Percentiles rank a stretch among this genome's conserved stretches.
Evolutionary conservation across 2,329 filamentous ascomycete genomes (phyloP).

Genomic region (Neurospora crassa): DNA sequence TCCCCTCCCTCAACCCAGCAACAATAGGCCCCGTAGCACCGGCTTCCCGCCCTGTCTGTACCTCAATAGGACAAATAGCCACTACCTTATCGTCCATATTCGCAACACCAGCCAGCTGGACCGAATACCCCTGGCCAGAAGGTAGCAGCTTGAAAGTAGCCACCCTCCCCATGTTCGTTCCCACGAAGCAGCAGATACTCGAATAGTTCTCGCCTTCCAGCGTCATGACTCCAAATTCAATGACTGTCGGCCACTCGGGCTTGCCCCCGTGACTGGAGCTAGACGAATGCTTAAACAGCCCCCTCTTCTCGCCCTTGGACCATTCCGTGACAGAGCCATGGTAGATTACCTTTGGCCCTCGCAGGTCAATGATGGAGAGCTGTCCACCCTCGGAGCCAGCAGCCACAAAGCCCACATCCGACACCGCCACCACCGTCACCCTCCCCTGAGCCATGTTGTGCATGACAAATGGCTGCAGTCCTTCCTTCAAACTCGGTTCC

Average conservation of each 20-base stretch:
- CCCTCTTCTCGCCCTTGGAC: constrained; percentile 63
- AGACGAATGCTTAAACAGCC: constrained; percentile 55
- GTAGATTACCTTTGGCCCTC: constrained; percentile 78
- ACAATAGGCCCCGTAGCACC: constrained; percentile 66
- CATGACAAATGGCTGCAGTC: constrained; percentile 60
- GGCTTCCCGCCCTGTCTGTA: constrained; percentile 67
- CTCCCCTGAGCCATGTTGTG: constrained; percentile 77
- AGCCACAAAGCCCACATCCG: constrained; percentile 88
- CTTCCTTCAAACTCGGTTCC: constrained; percentile 63
- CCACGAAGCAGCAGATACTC: constrained; percentile 85
- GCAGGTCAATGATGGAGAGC: constrained; percentile 74
- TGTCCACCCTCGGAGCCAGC: constrained; percentile 77
- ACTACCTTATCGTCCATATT: constrained; percentile 62
- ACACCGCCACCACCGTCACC: constrained; percentile 70
- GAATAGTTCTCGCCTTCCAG: constrained; percentile 92
- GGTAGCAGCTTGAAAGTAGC: constrained; percentile 88
- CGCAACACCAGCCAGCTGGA: constrained; percentile 59
- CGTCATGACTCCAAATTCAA: constrained; percentile 91
- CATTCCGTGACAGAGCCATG: constrained; percentile 65
- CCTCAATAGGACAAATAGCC: constrained; percentile 68
- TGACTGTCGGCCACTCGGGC: constrained; percentile 64
- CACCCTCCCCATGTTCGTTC: constrained; percentile 75
- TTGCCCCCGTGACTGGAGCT: constrained; percentile 32
- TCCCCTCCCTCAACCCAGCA: constrained; percentile 64
- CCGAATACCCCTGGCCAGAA: constrained; percentile 60